A percentile compares a stretch with the other conserved stretches of the same genome.
Conservation (phyloP, 345 rosid species). For the Leavenworthia alabamica region DNA sequence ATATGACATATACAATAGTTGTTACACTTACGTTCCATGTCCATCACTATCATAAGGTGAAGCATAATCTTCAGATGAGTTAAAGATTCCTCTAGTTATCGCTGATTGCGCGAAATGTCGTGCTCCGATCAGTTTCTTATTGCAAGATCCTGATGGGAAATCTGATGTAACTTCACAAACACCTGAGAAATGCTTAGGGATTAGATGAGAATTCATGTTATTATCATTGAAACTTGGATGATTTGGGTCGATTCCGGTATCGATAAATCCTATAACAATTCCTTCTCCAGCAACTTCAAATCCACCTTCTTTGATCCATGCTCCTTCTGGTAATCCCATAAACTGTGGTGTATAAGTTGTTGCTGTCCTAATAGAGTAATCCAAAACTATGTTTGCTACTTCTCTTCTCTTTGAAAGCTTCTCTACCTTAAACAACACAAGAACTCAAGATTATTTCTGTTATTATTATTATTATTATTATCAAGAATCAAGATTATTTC, state of each 20-base stretch:
- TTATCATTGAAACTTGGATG: conserved; percentile 67
- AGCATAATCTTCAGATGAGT: conserved; percentile 80
- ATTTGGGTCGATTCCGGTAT: conserved; percentile 89
- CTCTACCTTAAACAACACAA: conserved; percentile 43
- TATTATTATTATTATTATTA: too few relatives aligned
- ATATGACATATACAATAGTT: not conserved
- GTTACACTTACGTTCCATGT: conserved; percentile 86
- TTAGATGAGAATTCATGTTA: conserved; percentile 50
- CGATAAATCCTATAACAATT: conserved; percentile 74
- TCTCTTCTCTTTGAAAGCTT: conserved; percentile 60
- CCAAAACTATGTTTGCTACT: conserved; percentile 75
- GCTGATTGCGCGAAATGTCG: conserved; percentile 94
- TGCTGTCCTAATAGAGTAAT: conserved; percentile 81
- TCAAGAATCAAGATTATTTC: too few relatives aligned
- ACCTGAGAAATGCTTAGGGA: conserved; percentile 73
- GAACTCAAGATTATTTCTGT: conserved; percentile 2
- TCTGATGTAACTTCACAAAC: conserved; percentile 86
- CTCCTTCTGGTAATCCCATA: conserved; percentile 84
- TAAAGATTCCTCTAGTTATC: conserved; percentile 86
- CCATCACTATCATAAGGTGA: conserved; percentile 95
- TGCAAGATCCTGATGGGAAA: conserved; percentile 96
- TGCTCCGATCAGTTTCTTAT: conserved; percentile 87
- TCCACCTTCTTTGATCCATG: conserved; percentile 80
- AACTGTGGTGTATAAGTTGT: conserved; percentile 94
- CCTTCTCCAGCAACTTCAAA: conserved; percentile 84